Conservation (phyloP, 2,329 filamentous ascomycete genomes). For the Pyrenophora teres region DNA sequence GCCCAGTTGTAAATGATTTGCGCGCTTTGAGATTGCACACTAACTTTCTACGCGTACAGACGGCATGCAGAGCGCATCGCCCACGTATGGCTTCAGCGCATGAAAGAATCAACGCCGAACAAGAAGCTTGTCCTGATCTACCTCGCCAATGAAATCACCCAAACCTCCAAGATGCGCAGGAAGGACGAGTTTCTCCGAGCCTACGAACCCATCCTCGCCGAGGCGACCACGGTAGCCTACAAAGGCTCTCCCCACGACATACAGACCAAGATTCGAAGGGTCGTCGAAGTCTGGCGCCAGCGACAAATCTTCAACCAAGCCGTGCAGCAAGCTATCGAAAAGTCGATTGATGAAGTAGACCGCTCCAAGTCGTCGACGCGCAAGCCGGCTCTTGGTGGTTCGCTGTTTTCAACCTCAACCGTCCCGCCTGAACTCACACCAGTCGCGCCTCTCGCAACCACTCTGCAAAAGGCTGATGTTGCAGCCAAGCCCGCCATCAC, state of each 20-base stretch:
- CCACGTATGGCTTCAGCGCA: slow-evolving; percentile 85
- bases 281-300: slow-evolving; percentile 93
- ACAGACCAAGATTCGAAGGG: slow-evolving; percentile 83
- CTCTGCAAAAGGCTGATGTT: slow-evolving; percentile 72
- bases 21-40: slow-evolving; percentile 9
- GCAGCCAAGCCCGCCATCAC: slow-evolving; percentile 69
- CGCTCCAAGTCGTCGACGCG: slow-evolving; percentile 56
- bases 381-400: slow-evolving; percentile 66
- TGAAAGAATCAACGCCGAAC: slow-evolving; percentile 83
- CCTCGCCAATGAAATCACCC: slow-evolving; percentile 94
- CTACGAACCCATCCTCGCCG: slow-evolving; percentile 88
- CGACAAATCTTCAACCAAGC: slow-evolving; percentile 80
- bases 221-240: slow-evolving; percentile 88
- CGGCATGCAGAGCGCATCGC: slow-evolving; percentile 91
- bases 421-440: slow-evolving; percentile 78
- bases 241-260: slow-evolving; percentile 82
- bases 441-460: slow-evolving; percentile 74
- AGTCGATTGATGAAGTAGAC: slow-evolving; percentile 70
- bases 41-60: slow-evolving; percentile 55
- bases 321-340: slow-evolving; percentile 81
- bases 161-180: slow-evolving; percentile 90
- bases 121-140: slow-evolving; percentile 93
- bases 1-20: not conserved
- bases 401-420: slow-evolving; percentile 67
- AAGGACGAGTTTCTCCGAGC: slow-evolving; percentile 92